These are phyloP conservation scores for Pisolithus tinctorius DNA, from an alignment of 768 basidiomycete species.

Conservation along the genomic window DNA sequence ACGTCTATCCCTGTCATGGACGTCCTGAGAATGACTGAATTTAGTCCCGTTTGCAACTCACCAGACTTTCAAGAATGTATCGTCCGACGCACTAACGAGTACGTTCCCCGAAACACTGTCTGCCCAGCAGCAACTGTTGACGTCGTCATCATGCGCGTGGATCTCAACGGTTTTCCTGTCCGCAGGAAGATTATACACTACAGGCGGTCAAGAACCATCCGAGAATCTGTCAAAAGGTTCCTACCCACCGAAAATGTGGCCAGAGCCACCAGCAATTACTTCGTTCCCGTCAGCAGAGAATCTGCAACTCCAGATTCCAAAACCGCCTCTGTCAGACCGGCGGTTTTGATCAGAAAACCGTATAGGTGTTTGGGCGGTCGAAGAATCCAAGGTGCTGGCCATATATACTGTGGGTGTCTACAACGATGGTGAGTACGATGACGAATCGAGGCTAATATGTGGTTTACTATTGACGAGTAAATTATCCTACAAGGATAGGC, in stretches of 20 bases:
- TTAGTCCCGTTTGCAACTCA: constrained; percentile 25
- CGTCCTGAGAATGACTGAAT: background rate
- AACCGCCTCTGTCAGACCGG: constrained; percentile 40
- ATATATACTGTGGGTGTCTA: constrained; percentile 70
- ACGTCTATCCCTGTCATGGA: constrained; percentile 41
- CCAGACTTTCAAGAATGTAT: constrained; percentile 95
- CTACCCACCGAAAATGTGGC: constrained; percentile 66
- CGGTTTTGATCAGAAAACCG: constrained; percentile 44
- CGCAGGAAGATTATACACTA: constrained; percentile 88
- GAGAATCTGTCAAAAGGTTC: constrained; percentile 1
- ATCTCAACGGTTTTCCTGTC: constrained; percentile 79
- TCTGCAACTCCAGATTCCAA: constrained; percentile 87
- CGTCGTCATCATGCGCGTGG: constrained; percentile 80
- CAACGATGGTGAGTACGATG: constrained; percentile 6
- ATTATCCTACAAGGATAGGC: constrained; percentile 56
- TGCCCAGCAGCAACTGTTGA: constrained; percentile 96
- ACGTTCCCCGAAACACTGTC: constrained; percentile 90
- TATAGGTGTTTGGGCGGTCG: constrained; percentile 56
- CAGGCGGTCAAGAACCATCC: background rate
- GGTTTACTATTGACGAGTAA: constrained; percentile 79
- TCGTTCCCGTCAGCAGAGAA: constrained; percentile 97
- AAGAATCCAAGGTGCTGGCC: constrained; percentile 63
- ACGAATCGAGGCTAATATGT: background rate
- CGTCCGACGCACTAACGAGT: constrained; percentile 92
- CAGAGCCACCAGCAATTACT: constrained; percentile 86